Conservation (phyloP, 1,284 basidiomycete species). For the Cerioporus squamosus region DNA sequence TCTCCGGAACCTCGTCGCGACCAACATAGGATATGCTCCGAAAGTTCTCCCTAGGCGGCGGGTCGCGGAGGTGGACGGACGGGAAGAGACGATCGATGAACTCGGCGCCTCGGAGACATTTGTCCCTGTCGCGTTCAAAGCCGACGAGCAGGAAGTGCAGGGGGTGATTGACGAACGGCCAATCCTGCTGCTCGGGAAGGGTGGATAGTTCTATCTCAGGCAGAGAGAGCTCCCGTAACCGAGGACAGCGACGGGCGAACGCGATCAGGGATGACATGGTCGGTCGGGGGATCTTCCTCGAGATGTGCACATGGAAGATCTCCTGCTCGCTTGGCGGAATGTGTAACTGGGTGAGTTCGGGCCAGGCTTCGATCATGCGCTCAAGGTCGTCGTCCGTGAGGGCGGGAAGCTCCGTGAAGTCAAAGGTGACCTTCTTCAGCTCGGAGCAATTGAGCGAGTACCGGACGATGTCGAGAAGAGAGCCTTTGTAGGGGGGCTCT, state of each 20-base stretch:
- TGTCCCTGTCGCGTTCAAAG: background rate
- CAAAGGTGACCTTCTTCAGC: background rate
- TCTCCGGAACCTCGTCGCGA: background rate
- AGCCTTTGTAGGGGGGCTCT: too few species aligned
- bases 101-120: background rate
- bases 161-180: background rate
- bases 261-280: background rate
- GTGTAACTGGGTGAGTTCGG: background rate
- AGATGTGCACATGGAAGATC: background rate
- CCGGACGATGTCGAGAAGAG: background rate
- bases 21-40: background rate
- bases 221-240: background rate
- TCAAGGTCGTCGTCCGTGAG: background rate
- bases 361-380: conserved; percentile 4
- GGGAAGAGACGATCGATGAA: conserved; percentile 4
- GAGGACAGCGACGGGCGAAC: background rate
- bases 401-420: background rate
- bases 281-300: background rate
- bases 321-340: background rate
- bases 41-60: background rate
- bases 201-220: background rate
- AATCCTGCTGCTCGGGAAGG: background rate
- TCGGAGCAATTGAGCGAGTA: background rate
- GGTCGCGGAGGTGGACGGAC: background rate
- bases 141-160: background rate